Evolutionary conservation across 495 filamentous ascomycete species (phyloP).

Genomic region (Aspergillus ellipticus): DNA sequence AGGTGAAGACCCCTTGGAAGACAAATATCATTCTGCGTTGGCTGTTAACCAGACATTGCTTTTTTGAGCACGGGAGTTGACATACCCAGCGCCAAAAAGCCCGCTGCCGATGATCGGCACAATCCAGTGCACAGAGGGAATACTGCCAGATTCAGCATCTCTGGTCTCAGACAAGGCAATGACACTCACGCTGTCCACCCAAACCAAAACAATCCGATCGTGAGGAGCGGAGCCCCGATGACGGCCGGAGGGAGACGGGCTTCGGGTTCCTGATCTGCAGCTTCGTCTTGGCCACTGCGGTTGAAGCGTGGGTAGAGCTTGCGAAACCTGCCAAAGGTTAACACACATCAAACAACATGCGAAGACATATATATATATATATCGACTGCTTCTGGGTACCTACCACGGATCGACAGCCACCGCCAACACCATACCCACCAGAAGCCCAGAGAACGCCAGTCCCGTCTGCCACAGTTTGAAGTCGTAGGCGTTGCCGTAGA

Average conservation of each 20-base stretch:
- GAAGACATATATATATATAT: neutral
- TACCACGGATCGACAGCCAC: neutral
- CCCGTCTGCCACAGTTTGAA: constrained; percentile 62
- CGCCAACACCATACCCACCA: neutral
- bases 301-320: neutral
- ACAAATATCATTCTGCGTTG: constrained; percentile 61
- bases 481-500: constrained; percentile 67
- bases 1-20: constrained; percentile 79
- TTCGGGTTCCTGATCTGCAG: constrained; percentile 53
- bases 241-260: constrained; percentile 71
- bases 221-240: constrained; percentile 62
- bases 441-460: constrained; percentile 26
- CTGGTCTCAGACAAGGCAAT: neutral
- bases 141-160: neutral
- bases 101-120: constrained; percentile 73
- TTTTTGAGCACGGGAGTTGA: constrained; percentile 13
- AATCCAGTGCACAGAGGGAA: constrained; percentile 54
- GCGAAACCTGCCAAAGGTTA: neutral
- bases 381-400: neutral
- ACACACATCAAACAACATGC: neutral
- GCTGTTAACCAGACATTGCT: too few relatives aligned
- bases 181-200: constrained; percentile 59
- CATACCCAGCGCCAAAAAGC: constrained; percentile 65
- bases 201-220: constrained; percentile 75
- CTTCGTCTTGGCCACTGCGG: constrained; percentile 27